A percentile compares a stretch with the other conserved stretches of the same genome.
phyloP scores from a whole-genome alignment of 257 asterid species.

The Solanum medicagineum region DNA sequence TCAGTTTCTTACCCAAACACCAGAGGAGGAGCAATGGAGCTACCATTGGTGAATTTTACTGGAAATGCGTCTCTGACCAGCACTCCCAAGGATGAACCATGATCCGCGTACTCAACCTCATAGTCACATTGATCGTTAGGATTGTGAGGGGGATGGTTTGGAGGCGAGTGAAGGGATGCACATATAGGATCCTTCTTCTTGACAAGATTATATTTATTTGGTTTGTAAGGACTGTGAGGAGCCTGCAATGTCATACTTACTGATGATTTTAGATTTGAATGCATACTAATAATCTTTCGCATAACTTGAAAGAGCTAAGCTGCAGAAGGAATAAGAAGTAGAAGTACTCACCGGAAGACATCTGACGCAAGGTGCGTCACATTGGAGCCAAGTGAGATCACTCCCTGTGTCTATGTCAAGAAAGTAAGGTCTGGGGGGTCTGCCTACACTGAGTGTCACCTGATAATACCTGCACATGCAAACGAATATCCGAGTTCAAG shows the following conservation, averaged over 20 bases:
- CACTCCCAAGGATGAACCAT: slow-evolving; percentile 70
- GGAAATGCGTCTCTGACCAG: slow-evolving; percentile 59
- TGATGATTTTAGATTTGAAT: neutral
- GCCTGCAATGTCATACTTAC: slow-evolving; percentile 35
- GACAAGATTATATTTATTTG: slow-evolving; percentile 31
- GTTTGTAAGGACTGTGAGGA: slow-evolving; percentile 72
- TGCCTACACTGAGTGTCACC: slow-evolving; percentile 50
- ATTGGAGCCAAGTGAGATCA: slow-evolving; percentile 93
- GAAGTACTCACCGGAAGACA: slow-evolving; percentile 46
- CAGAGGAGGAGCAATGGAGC: slow-evolving; percentile 35
- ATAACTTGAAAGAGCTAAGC: neutral
- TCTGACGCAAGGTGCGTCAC: slow-evolving; percentile 81
- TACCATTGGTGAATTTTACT: slow-evolving; percentile 50
- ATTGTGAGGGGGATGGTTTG: slow-evolving; percentile 13
- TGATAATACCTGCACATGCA: slow-evolving; percentile 49
- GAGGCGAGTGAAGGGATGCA: slow-evolving; percentile 35
- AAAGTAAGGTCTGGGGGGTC: slow-evolving; percentile 51
- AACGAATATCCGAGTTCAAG: neutral
- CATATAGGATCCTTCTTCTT: slow-evolving; percentile 60
- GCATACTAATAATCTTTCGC: neutral
- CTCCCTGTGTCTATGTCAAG: slow-evolving; percentile 92
- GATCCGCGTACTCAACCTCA: slow-evolving; percentile 70
- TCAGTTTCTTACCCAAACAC: slow-evolving; percentile 53
- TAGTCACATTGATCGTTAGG: slow-evolving; percentile 83
- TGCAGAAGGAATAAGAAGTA: neutral